Evolutionary conservation across 495 filamentous ascomycete species (phyloP).

Genomic region (Aspergillus panamensis): DNA sequence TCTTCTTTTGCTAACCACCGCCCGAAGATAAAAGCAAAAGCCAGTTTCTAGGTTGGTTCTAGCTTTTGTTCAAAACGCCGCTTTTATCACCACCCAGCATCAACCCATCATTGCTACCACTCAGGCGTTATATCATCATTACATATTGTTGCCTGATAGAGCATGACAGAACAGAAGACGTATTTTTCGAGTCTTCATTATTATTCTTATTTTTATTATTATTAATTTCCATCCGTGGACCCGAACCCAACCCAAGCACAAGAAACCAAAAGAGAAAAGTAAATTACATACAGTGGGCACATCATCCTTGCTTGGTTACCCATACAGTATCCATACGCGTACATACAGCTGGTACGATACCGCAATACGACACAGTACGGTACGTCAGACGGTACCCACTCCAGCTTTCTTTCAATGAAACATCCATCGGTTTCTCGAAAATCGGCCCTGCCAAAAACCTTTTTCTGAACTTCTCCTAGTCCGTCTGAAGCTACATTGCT

Average conservation of each 20-base stretch:
- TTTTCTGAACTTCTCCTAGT: conserved; percentile 29
- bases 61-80: conserved; percentile 5
- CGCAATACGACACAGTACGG: conserved; percentile 17
- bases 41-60: neutral
- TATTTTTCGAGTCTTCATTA: conserved; percentile 15
- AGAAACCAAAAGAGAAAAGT: neutral
- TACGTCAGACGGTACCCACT: conserved; percentile 25
- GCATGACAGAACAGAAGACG: neutral
- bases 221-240: neutral
- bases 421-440: conserved; percentile 30
- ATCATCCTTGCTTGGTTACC: neutral
- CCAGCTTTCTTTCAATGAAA: conserved; percentile 31
- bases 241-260: neutral
- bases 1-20: neutral
- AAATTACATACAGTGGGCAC: conserved; percentile 1
- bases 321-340: conserved; percentile 11
- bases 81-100: conserved; percentile 20
- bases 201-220: neutral
- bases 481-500: conserved; percentile 14
- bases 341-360: conserved; percentile 10
- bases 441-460: conserved; percentile 29
- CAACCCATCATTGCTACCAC: conserved; percentile 14
- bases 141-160: conserved; percentile 9
- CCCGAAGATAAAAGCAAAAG: neutral
- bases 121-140: conserved; percentile 22